Evolutionary conservation across 2,329 filamentous ascomycete species (phyloP).

Genomic region (Diaporthe citrichinensis): DNA sequence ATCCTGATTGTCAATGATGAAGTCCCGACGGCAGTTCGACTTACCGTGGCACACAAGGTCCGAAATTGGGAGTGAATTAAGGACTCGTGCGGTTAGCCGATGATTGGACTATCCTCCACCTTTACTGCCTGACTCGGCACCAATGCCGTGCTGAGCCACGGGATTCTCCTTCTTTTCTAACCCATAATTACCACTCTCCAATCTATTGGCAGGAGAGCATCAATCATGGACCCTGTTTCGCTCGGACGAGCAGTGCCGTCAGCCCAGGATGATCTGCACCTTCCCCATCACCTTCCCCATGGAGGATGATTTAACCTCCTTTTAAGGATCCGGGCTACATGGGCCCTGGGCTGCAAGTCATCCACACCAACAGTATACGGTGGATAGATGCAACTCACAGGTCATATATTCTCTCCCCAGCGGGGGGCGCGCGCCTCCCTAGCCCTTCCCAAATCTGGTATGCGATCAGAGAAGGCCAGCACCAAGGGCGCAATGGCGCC

Average conservation of each 20-base stretch:
- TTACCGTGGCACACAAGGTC: neutral
- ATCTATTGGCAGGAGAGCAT: neutral
- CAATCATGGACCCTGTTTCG: neutral
- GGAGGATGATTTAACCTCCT: neutral
- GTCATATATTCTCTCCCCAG: neutral
- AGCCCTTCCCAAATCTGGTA: neutral
- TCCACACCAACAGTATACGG: neutral
- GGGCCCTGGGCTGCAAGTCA: neutral
- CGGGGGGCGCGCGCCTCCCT: neutral
- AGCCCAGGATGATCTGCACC: neutral
- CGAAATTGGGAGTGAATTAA: neutral
- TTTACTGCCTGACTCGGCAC: constrained; percentile 1
- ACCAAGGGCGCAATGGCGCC: neutral
- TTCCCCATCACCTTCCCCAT: constrained; percentile 9
- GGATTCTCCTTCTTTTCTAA: neutral
- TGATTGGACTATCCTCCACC: neutral
- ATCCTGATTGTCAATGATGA: neutral
- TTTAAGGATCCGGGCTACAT: constrained; percentile 7
- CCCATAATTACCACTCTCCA: neutral
- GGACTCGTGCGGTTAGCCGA: neutral
- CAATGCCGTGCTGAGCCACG: neutral
- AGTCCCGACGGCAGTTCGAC: neutral
- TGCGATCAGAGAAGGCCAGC: neutral
- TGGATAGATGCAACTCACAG: neutral
- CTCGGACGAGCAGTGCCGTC: neutral